These are phyloP conservation scores for Aspergillus melleus DNA, from an alignment of 2,329 filamentous ascomycete genomes.

Conservation along the genomic window DNA sequence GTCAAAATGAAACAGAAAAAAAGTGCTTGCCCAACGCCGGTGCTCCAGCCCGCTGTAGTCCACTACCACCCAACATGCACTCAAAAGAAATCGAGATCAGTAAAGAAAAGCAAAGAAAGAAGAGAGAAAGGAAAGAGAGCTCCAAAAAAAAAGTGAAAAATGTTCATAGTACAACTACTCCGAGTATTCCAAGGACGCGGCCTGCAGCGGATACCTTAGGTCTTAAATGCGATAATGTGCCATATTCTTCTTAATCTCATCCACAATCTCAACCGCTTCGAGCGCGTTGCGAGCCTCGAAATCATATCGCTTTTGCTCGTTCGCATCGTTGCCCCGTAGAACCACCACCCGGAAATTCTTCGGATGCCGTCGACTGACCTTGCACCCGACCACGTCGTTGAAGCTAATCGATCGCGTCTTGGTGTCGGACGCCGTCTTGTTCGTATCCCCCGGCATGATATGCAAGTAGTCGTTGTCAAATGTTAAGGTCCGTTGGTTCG, in stretches of 20 bases:
- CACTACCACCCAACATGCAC: not conserved
- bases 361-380: conserved; percentile 64
- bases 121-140: too few species aligned
- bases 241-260: conserved; percentile 63
- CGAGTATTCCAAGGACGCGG: not conserved
- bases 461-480: conserved; percentile 68
- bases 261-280: conserved; percentile 63
- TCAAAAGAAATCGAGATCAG: not conserved
- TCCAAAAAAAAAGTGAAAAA: too few species aligned
- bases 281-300: conserved; percentile 60
- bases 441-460: conserved; percentile 58
- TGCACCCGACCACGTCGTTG: conserved; percentile 63
- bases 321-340: conserved; percentile 60
- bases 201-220: not conserved
- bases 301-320: conserved; percentile 66
- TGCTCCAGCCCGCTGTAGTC: not conserved
- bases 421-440: conserved; percentile 54
- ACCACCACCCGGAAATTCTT: conserved; percentile 64
- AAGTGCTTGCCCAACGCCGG: not conserved
- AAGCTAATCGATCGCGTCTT: conserved; percentile 65
- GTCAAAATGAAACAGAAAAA: too few species aligned
- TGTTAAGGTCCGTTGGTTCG: conserved; percentile 60
- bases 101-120: not conserved
- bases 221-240: conserved; percentile 43
- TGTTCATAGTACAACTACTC: not conserved